Base-by-base conservation (phyloP, 208 protist species). In the Crithidia expoeki region DNA sequence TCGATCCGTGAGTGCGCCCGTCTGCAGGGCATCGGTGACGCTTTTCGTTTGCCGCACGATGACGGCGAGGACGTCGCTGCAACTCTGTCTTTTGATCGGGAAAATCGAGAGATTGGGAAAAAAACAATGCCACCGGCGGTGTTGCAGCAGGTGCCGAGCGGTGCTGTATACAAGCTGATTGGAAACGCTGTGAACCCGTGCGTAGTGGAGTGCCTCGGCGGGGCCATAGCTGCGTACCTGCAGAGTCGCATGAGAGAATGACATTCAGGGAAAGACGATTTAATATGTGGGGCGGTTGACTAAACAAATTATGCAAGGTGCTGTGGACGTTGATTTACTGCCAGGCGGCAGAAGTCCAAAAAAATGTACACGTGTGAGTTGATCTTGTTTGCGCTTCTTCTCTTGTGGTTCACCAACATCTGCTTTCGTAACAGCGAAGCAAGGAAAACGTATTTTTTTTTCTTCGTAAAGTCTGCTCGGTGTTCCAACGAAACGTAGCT, bases 171-270 rank as follows among this genome's bases (percentile, higher is more conserved):
- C 76, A 87, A 82, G 51, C 60, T 92, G n/a, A 77, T 92, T 16
- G 88, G 85, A 12, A 93, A 93, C 51, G 85, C 88, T 0, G 87
- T 95, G 49, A 92, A 92, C 59, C 90, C 88, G n/a, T 74, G 85
- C 21, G 76, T 95, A 10, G 75, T 93, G 42, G 76, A 83, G 57
- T 77, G 76, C 46, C 21, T 93, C 27, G 47, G 33, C 0, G 50
- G 30, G 49, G 64, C 56, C 25, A 62, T 68, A 25, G 69, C 44
- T 2, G 40, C 53, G 17, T 58, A 72, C 27, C n/a, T 66, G 25
- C 53, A 64, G n/a, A 27, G 23, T 12, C 25, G 25, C 19, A 30
- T 14, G 5, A 53, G 2, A 66, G 4, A 51, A 17, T n/a, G n/a
- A n/a, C n/a, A n/a, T n/a, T n/a, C n/a, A n/a, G n/a, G n/a, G n/a